phyloP scores from a whole-genome alignment of 495 filamentous ascomycete species.

The Margaritispora aquatica region DNA sequence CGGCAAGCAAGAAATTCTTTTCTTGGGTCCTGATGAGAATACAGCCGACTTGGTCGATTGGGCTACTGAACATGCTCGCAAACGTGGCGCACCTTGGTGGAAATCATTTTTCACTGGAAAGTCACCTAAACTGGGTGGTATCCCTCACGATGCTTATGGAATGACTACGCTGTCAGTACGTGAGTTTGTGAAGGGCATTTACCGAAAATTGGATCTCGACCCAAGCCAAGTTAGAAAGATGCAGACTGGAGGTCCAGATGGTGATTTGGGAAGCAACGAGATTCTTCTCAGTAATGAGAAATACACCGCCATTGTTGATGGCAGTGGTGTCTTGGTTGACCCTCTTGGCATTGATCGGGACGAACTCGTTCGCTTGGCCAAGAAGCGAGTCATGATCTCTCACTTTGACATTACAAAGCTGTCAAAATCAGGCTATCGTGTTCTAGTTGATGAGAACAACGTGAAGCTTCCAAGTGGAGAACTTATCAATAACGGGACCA shows the following conservation, averaged over 20 bases:
- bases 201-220: slow-evolving; percentile 88
- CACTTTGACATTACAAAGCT: slow-evolving; percentile 83
- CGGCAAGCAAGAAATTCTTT: slow-evolving; percentile 90
- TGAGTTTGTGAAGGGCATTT: slow-evolving; percentile 92
- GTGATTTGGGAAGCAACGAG: slow-evolving; percentile 95
- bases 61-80: slow-evolving; percentile 91
- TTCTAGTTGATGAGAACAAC: slow-evolving; percentile 89
- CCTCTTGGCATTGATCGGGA: slow-evolving; percentile 79
- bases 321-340: slow-evolving; percentile 90
- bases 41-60: slow-evolving; percentile 95
- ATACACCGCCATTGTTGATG: slow-evolving; percentile 89
- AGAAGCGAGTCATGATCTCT: slow-evolving; percentile 81
- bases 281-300: slow-evolving; percentile 94
- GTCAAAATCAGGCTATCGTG: slow-evolving; percentile 79
- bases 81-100: slow-evolving; percentile 93
- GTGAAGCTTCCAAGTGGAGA: slow-evolving; percentile 82
- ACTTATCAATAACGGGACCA: slow-evolving; percentile 79
- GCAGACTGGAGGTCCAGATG: slow-evolving; percentile 96
- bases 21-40: slow-evolving; percentile 98
- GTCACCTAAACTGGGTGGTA: slow-evolving; percentile 90
- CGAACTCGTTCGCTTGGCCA: slow-evolving; percentile 80
- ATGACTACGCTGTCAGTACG: slow-evolving; percentile 98
- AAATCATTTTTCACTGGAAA: slow-evolving; percentile 99
- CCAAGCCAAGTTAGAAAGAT: slow-evolving; percentile 79
- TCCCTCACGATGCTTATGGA: slow-evolving; percentile 91